Evolutionary conservation across 2,329 filamentous ascomycete genomes (phyloP), one percentile per base, ranked within the genome.

Genomic region (Aspergillus niger): DNA sequence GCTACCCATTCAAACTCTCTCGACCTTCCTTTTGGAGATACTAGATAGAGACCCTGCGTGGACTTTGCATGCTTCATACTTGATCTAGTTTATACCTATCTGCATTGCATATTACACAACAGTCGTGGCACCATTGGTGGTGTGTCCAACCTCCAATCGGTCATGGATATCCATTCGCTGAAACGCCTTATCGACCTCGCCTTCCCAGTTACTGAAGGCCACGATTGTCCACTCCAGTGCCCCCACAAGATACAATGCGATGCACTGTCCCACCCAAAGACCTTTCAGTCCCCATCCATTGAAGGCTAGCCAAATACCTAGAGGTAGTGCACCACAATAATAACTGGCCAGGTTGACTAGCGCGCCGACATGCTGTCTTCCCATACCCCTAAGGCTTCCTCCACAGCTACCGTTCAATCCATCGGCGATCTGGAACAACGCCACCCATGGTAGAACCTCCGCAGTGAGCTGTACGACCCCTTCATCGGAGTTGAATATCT

Each of bases 401-500:
- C 92, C 92, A 70, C 92, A 96, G 61, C 87, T 90, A 1, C 92
- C 91, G 69, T 95, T 95, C 36, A 96, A 78, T 0, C 92, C 92
- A 72, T 96, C 92, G 0, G 92, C 91, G 61, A 96, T 93, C 78
- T 96, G 92, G 76, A 96, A 96, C 2, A 96, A 80, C 0, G 92
- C 92, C 1, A 96, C 92, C 68, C 88, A 94, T 0, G 92, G 92
- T 81, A 96, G 88, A 26, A 96, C 89, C 15, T 96, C 79, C 0
- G 89, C 86, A 0, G 92, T 93, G 0, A 96, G 84, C 8, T 73
- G 79, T 47, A 96, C 82, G 0, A 96, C 92, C 0, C 82, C 77
- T 20, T 85, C 76, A 67, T 96, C 91, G 63, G 92, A 85, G 69
- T 93, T 96, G 80, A 96, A 96, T 2, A 96, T 84, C 57, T 85